Conservation (phyloP, 2,329 filamentous ascomycete genomes). For the Colletotrichum cuscutae region DNA sequence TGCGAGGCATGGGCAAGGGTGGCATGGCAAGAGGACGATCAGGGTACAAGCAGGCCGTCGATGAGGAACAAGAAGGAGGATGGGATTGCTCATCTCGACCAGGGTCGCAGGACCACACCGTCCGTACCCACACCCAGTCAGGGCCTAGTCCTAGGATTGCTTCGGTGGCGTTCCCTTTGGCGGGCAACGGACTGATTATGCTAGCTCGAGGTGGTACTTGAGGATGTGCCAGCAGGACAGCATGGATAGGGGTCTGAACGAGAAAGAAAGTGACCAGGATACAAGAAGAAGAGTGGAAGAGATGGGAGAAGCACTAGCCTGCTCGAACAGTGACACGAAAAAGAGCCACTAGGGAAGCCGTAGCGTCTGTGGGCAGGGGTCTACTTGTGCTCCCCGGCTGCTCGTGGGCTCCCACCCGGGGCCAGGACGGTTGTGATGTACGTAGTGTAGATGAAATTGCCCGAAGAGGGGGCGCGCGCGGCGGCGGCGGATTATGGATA, state of each 20-base stretch:
- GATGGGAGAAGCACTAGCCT: constrained; percentile 41
- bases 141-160: constrained; percentile 36
- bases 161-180: constrained; percentile 37
- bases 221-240: constrained; percentile 33
- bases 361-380: constrained; percentile 37
- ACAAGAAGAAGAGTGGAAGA: constrained; percentile 42
- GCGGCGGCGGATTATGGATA: constrained; percentile 22
- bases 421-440: constrained; percentile 48
- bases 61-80: constrained; percentile 29
- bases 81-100: constrained; percentile 32
- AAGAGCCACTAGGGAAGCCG: constrained; percentile 39
- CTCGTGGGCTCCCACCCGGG: constrained; percentile 38
- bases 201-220: constrained; percentile 34
- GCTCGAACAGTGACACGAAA: constrained; percentile 41
- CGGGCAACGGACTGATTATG: constrained; percentile 34
- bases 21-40: constrained; percentile 44
- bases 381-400: constrained; percentile 31
- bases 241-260: constrained; percentile 46
- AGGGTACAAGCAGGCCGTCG: constrained; percentile 37
- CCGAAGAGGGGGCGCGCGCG: constrained; percentile 46
- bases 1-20: constrained; percentile 51
- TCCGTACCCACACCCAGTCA: constrained; percentile 32
- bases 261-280: constrained; percentile 21
- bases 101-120: constrained; percentile 32
- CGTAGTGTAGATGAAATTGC: constrained; percentile 57